A percentile compares a stretch with the other conserved stretches of the same genome.
These are phyloP conservation scores for Coriaria nepalensis DNA, from an alignment of 306 rosid genomes.

Conservation along the genomic window DNA sequence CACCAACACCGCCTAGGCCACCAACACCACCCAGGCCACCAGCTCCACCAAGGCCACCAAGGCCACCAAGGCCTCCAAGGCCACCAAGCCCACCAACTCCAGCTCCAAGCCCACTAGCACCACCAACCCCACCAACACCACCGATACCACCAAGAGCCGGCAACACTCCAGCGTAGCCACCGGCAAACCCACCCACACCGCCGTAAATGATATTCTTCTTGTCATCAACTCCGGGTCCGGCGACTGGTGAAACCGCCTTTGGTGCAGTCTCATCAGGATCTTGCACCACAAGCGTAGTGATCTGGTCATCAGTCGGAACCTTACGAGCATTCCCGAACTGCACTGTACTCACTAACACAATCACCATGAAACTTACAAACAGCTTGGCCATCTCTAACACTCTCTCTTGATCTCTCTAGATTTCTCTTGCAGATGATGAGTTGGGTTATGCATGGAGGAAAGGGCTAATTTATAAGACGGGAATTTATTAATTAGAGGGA, in stretches of 20 bases:
- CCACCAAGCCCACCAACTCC: slow-evolving; percentile 14
- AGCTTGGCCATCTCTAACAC: slow-evolving; percentile 23
- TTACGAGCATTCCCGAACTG: slow-evolving; percentile 42
- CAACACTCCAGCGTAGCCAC: slow-evolving; percentile 25
- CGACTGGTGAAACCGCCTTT: slow-evolving; percentile 12
- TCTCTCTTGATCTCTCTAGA: background rate
- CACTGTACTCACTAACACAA: slow-evolving; percentile 18
- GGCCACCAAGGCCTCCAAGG: slow-evolving; percentile 6
- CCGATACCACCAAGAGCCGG: slow-evolving; percentile 22
- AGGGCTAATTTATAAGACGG: background rate
- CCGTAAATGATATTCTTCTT: slow-evolving; percentile 48
- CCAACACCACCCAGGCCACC: too few relatives aligned
- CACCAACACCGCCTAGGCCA: slow-evolving; percentile 17
- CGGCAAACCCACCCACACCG: slow-evolving; percentile 47
- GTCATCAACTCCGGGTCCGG: slow-evolving; percentile 16
- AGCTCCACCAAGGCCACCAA: slow-evolving; percentile 12
- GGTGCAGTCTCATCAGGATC: slow-evolving; percentile 27
- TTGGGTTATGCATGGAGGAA: slow-evolving; percentile 11
- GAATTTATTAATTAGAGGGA: slow-evolving; percentile 9
- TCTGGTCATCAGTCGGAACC: slow-evolving; percentile 18
- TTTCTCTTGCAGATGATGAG: background rate
- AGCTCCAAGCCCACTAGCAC: slow-evolving; percentile 11
- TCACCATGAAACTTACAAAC: slow-evolving; percentile 3
- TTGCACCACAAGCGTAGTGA: slow-evolving; percentile 2
- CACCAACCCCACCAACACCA: slow-evolving; percentile 21